phyloP scores from a whole-genome alignment of 1,284 basidiomycete genomes.

The Phylloporus sp. region DNA sequence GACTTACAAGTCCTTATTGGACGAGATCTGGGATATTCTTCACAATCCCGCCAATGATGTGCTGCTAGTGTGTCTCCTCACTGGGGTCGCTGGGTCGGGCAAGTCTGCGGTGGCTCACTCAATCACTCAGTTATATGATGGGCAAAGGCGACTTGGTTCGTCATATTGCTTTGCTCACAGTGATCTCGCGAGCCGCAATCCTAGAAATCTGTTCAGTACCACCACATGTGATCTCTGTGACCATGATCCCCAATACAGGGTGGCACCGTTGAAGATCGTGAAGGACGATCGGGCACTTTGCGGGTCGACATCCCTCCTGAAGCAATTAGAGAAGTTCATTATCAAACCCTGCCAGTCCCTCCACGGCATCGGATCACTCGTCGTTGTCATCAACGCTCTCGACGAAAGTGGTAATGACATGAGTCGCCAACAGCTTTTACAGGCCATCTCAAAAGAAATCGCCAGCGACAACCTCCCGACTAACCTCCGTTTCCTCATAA shows the following conservation, averaged over 20 bases:
- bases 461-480: conserved; percentile 40
- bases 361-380: conserved; percentile 39
- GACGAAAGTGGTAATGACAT: conserved; percentile 12
- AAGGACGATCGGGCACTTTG: neutral
- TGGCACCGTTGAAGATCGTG: neutral
- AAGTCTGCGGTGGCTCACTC: neutral
- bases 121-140: neutral
- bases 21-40: no score
- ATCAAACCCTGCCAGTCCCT: neutral
- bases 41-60: no score
- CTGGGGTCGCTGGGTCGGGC: neutral
- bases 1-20: no score
- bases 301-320: neutral
- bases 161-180: neutral
- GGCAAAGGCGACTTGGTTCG: neutral
- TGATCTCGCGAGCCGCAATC: neutral
- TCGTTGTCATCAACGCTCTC: conserved; percentile 60
- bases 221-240: neutral
- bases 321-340: neutral
- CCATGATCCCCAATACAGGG: neutral
- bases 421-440: conserved; percentile 3
- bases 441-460: conserved; percentile 48
- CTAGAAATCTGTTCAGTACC: neutral
- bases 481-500: conserved; percentile 8
- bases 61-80: neutral